phyloP scores from a whole-genome alignment of 257 asterid genomes.

The Penstemon newberryi region DNA sequence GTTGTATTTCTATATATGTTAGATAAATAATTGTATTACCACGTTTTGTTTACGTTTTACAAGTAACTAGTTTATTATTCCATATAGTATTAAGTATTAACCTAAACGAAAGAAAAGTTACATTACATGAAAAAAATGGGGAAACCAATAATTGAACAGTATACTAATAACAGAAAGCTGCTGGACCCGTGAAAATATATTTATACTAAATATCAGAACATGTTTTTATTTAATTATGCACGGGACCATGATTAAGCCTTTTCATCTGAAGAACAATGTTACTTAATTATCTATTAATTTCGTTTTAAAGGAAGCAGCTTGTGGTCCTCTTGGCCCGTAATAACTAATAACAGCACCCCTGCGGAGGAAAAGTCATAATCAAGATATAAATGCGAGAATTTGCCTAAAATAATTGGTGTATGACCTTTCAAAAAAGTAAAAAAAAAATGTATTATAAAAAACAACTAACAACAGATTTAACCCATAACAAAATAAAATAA shows the following conservation, averaged over 20 bases:
- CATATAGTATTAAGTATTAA: no score
- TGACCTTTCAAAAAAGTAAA: no score
- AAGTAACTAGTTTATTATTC: no score
- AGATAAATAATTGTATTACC: no score
- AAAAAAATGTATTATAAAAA: no score
- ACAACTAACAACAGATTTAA: no score
- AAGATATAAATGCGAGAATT: background rate
- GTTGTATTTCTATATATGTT: no score
- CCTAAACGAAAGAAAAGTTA: no score
- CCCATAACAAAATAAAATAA: no score
- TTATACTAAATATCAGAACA: background rate
- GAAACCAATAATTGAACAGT: background rate
- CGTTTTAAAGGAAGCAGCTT: background rate
- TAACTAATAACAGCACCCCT: background rate
- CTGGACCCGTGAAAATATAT: background rate
- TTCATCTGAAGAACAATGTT: slow-evolving; percentile 8
- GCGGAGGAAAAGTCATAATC: slow-evolving; percentile 11
- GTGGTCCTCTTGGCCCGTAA: slow-evolving; percentile 16
- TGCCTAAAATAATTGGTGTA: background rate
- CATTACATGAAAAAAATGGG: no score
- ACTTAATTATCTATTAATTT: background rate
- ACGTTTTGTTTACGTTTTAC: no score
- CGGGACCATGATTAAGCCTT: slow-evolving; percentile 7
- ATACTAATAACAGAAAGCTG: background rate
- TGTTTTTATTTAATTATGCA: background rate